phyloP scores from a whole-genome alignment of 164 flowering plant species.

The Houttuynia cordata region DNA sequence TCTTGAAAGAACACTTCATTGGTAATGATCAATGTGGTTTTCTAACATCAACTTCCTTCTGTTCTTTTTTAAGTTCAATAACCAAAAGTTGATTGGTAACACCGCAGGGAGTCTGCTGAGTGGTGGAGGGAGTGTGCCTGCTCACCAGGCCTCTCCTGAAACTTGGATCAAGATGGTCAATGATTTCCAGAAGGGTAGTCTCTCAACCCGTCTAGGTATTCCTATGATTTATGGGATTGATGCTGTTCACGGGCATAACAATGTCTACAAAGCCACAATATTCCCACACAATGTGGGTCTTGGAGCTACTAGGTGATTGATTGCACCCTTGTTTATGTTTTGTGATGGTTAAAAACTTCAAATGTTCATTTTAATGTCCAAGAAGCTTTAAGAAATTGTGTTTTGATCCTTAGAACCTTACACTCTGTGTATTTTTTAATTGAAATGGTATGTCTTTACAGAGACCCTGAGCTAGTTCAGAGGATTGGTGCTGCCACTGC shows the following conservation, averaged over 20 bases:
- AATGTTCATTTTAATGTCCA: neutral
- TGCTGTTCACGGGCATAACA: constrained; percentile 75
- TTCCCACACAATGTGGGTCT: constrained; percentile 73
- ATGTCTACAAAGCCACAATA: constrained; percentile 53
- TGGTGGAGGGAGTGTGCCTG: constrained; percentile 65
- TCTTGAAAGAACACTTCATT: constrained; percentile 39
- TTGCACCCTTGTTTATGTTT: neutral
- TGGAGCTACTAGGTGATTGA: constrained; percentile 43
- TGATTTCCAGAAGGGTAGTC: constrained; percentile 39
- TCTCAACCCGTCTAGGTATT: constrained; percentile 53
- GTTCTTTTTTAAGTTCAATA: no score
- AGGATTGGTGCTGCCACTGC: constrained; percentile 70
- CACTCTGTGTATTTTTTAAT: no score
- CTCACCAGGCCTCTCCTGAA: constrained; percentile 33
- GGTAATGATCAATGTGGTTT: constrained; percentile 20
- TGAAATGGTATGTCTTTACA: constrained; percentile 3
- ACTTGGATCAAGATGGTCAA: constrained; percentile 54
- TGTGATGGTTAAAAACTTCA: no score
- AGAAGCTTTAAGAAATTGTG: neutral
- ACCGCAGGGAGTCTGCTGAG: constrained; percentile 60
- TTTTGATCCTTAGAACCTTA: no score
- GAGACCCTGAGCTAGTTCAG: constrained; percentile 27
- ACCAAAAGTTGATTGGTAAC: neutral
- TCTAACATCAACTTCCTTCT: no score
- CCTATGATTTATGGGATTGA: constrained; percentile 74